These are phyloP conservation scores for Arthrocladium fulminans DNA, from an alignment of 2,329 filamentous ascomycete genomes.

Conservation along the genomic window DNA sequence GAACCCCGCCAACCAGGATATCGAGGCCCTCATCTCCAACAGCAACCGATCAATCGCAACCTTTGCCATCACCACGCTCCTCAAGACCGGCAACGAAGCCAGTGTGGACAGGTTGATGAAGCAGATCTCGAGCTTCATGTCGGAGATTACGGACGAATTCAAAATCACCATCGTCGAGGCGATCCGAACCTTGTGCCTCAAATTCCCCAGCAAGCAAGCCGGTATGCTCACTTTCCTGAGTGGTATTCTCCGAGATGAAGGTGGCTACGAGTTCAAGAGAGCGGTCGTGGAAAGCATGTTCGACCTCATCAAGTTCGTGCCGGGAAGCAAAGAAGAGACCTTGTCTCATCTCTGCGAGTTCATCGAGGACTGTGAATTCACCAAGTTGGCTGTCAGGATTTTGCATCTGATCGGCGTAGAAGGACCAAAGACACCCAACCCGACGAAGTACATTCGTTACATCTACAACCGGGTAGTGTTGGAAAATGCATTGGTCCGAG, in stretches of 20 bases:
- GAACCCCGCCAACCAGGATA: slow-evolving; percentile 90
- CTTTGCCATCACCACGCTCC: slow-evolving; percentile 92
- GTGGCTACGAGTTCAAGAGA: slow-evolving; percentile 96
- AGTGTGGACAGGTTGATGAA: slow-evolving; percentile 97
- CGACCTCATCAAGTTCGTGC: slow-evolving; percentile 97
- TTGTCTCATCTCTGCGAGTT: slow-evolving; percentile 96
- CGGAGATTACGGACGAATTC: slow-evolving; percentile 97
- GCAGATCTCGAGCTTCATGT: slow-evolving; percentile 97
- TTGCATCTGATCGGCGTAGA: slow-evolving; percentile 88
- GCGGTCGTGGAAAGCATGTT: slow-evolving; percentile 99
- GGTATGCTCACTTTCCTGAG: slow-evolving; percentile 96
- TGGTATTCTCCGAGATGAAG: slow-evolving; percentile 91
- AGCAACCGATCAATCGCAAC: slow-evolving; percentile 95
- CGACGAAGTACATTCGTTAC: slow-evolving; percentile 97
- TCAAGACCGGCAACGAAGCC: slow-evolving; percentile 96
- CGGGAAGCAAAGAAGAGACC: slow-evolving; percentile 71
- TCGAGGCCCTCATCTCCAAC: slow-evolving; percentile 93
- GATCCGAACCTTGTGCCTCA: slow-evolving; percentile 89
- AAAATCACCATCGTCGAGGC: slow-evolving; percentile 99
- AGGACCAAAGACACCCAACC: slow-evolving; percentile 87
- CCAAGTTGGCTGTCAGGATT: slow-evolving; percentile 91
- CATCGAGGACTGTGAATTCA: slow-evolving; percentile 98
- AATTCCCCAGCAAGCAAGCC: slow-evolving; percentile 96
- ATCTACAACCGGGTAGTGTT: slow-evolving; percentile 98
- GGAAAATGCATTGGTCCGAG: slow-evolving; percentile 91